A percentile compares a stretch with the other conserved stretches of the same genome.
Evolutionary conservation across 1,139 yeast species (phyloP).

Genomic region (Arxiozyma slooffiae): DNA sequence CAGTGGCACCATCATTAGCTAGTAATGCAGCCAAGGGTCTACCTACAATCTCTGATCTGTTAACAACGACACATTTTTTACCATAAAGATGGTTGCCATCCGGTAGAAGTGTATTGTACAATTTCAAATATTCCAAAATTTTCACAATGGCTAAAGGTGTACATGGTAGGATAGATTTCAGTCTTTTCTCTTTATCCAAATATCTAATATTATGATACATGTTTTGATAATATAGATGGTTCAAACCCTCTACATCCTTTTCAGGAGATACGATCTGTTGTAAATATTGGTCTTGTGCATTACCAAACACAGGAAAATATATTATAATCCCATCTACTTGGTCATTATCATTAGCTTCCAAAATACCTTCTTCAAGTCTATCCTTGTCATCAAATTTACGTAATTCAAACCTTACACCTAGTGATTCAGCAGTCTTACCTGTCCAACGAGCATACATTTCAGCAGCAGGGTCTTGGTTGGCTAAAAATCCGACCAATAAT

Average conservation of each 20-base stretch:
- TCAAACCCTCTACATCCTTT: constrained; percentile 93
- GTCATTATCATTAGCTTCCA: constrained; percentile 71
- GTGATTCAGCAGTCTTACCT: constrained; percentile 72
- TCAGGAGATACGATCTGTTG: constrained; percentile 78
- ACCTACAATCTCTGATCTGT: constrained; percentile 93
- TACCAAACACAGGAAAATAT: constrained; percentile 96
- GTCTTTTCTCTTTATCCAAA: constrained; percentile 56
- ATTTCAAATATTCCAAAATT: constrained; percentile 80
- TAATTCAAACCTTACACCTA: constrained; percentile 80
- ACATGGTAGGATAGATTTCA: constrained; percentile 87
- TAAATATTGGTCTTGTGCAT: constrained; percentile 85
- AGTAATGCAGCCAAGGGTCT: constrained; percentile 91
- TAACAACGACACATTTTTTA: constrained; percentile 79
- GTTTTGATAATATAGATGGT: constrained; percentile 83
- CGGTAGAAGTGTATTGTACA: constrained; percentile 69
- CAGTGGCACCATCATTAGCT: constrained; percentile 96
- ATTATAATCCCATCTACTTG: constrained; percentile 87
- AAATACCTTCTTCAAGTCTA: constrained; percentile 70
- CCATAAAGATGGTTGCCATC: constrained; percentile 92
- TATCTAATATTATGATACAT: constrained; percentile 86
- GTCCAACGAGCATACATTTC: constrained; percentile 95
- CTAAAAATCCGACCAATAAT: constrained; percentile 77
- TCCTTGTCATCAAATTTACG: constrained; percentile 61
- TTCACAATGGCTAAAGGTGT: constrained; percentile 93
- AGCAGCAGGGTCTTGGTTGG: constrained; percentile 92